Evolutionary conservation across 2,329 filamentous ascomycete genomes (phyloP), one percentile per base, ranked within the genome.

Genomic region (Arthrobotrys sinensis): DNA sequence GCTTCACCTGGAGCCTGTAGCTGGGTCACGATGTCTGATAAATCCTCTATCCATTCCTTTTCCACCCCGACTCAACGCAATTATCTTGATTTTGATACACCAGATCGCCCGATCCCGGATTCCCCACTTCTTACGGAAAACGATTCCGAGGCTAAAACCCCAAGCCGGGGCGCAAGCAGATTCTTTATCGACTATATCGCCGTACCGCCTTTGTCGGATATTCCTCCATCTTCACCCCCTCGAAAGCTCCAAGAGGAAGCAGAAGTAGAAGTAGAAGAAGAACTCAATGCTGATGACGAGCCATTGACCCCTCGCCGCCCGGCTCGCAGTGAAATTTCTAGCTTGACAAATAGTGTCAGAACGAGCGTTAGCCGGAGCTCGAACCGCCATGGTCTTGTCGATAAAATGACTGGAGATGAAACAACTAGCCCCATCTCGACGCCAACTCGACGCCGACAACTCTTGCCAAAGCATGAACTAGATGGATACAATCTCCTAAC

Each of bases 111-210:
- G 2, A 32, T 67, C 14, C 73, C 73, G 3, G 73, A 77, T 11
- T 77, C 73, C 5, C 73, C 73, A 14, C 14, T 55, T 19, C 36
- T 77, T 16, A 71, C 73, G 19, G 65, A 64, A 16, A 14, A 60
- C 40, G 36, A 60, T 10, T 21, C 12, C 12, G 65, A 66, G 14
- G 36, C 50, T 14, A 45, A 45, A 34, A 75, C 70, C 6, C 72
- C 65, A 24, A 65, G 43, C 12, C 55, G 72, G 10, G 36, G 48
- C n/a, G 24, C 11, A 4, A 3, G 50, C 34, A 52, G 60, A 11
- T 77, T 71, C 32, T 66, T 77, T 34, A 40, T 77, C 0, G 73
- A 77, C 34, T 63, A 77, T 40, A 70, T 71, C 12, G 38, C 66
- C 11, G 66, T 77, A 8, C 72, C 72, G 5, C 21, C 57, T 10